Conservation (phyloP, 371 early-diverging fungal species). For the Rhizopus sp. region DNA sequence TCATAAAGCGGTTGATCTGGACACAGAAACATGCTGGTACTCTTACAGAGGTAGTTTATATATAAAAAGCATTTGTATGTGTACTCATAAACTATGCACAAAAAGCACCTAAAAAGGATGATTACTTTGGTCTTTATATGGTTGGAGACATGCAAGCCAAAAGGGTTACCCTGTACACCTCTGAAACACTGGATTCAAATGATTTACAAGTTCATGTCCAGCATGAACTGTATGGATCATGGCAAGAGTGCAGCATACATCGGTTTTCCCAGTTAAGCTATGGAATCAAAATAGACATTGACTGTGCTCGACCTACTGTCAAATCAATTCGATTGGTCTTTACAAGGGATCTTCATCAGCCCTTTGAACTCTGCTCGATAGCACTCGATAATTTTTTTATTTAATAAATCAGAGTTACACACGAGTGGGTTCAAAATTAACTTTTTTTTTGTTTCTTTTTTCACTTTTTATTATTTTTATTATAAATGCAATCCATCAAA, state of each 20-base stretch:
- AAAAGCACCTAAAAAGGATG: neutral
- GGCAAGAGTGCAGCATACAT: conserved; percentile 17
- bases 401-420: conserved; percentile 18
- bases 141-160: conserved; percentile 43
- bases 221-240: conserved; percentile 12
- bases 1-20: conserved; percentile 60
- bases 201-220: conserved; percentile 25
- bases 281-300: conserved; percentile 17
- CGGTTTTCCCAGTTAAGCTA: conserved; percentile 1
- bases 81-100: neutral
- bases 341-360: conserved; percentile 18
- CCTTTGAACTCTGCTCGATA: conserved; percentile 45
- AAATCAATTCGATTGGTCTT: conserved; percentile 32
- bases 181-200: conserved; percentile 18
- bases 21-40: conserved; percentile 60
- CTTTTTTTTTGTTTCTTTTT: conserved; percentile 8
- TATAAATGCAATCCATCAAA: conserved; percentile 92
- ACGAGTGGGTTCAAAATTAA: neutral
- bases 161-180: conserved; percentile 28
- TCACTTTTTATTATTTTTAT: conserved; percentile 5
- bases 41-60: conserved; percentile 35
- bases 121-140: conserved; percentile 27
- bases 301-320: conserved; percentile 24
- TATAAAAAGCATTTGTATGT: neutral
- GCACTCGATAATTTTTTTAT: conserved; percentile 39